Evolutionary conservation across 2,329 filamentous ascomycete species (phyloP), one percentile per base, ranked within the genome.

Genomic region (Bipolaris victoriae): DNA sequence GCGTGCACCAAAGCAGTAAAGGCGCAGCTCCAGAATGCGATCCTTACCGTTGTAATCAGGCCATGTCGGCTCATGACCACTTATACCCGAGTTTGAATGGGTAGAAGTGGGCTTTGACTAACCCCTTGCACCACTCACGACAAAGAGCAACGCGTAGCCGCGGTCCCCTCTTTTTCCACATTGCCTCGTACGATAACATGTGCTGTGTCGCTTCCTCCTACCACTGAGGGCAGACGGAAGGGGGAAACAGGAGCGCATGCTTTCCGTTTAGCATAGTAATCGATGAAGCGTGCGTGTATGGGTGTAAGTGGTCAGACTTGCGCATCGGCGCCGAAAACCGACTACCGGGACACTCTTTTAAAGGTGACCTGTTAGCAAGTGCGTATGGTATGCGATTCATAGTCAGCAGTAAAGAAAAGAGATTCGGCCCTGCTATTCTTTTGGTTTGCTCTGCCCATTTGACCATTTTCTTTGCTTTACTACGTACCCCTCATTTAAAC

Each of bases 11-110:
- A 49, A 48, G 44, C 44, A 44, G 54, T 40, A 16, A 57, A 33
- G 41, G 9, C 13, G 36, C 22, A 29, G 47, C 33, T 43, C 31
- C 44, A 39, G 45, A 49, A 11, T 36, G 45, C 29, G 24, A 37
- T 45, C 24, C 15, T 47, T 36, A 54, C 45, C 16, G 22, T 43
- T 35, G 33, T 22, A 54, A 57, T 57, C 55, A 57, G 55, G 55
- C 55, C 55, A 57, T 57, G 37, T 57, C 55, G 44, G 55, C 50
- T 43, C 50, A 53, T 57, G 26, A 24, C 36, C 22, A 43, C 50
- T 40, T 57, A 31, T 13, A 49, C 39, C 50, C 55, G 37, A 57
- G 45, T 49, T 41, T 16, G 52, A 49, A 49, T 39, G 15, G 22
- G 16, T 47, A 35, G 16, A 15, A 5, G 26, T 41, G 48, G 48